Evolutionary conservation across 148 eudicot species (phyloP), one percentile per base, ranked within the genome.

Genomic region (Arbutus unedo): DNA sequence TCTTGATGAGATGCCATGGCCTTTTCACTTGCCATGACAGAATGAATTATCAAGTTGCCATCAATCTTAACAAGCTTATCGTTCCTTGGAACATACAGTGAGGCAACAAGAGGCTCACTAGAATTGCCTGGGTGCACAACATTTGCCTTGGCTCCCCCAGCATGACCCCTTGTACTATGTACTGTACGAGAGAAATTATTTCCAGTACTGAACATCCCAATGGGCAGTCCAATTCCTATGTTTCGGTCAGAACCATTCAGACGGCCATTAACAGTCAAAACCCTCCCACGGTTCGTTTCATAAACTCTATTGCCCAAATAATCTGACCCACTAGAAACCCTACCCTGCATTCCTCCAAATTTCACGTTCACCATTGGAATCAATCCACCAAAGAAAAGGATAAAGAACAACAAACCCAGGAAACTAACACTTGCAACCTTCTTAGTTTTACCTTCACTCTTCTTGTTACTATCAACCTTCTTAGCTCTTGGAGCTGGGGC

Each of bases 51-150:
- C 95, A 96, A 89, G 76, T 94, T 96, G 15, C 99, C 99, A 87
- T 96, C 99, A 86, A 96, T 94, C 87, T 96, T 93, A 44, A 96
- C 98, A 83, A 96, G 88, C 90, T 92, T 96, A 86, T 96, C 97
- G 78, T 94, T 96, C 89, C 99, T 90, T 2, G 98, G 98, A 6
- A 96, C 98, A 91, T 91, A 94, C 83, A 95, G 68, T 0, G 98
- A 94, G 7, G 99, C 99, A 41, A 88, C 89, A 77, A 96, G 95
- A 71, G 95, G 92, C 84, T 89, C 93, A 83, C 92, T 96, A n/a
- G 84, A 83, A 79, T 96, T 96, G 50, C 87, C 86, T 72, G 25
- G 53, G 18, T 83, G 56, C 77, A 21, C 85, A 73, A 45, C 76
- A 70, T 83, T 82, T 56, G 81, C 67, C 47, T 84, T 81, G 19